These are phyloP conservation scores for Cladosporium sp. DNA, from an alignment of 2,329 filamentous ascomycete species.

Conservation along the genomic window DNA sequence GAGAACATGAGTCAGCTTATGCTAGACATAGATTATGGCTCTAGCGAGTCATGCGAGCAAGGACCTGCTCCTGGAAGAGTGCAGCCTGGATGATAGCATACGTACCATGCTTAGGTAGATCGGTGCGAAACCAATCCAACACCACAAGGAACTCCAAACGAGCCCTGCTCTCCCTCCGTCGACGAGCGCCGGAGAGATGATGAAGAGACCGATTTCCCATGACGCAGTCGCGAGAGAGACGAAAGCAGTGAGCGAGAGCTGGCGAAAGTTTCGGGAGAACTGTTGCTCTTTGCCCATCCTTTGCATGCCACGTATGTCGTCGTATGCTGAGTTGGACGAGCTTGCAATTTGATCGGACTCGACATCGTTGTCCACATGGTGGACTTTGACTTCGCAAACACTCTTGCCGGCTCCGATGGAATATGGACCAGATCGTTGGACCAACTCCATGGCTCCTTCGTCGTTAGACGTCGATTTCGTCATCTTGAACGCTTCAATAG, in stretches of 20 bases:
- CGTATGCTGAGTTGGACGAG: conserved; percentile 12
- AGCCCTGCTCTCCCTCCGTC: conserved; percentile 35
- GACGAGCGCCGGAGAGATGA: conserved; percentile 24
- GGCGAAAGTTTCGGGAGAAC: conserved; percentile 27
- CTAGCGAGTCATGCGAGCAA: neutral
- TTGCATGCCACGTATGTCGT: neutral
- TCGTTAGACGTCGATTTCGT: neutral
- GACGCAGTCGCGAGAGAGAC: conserved; percentile 23
- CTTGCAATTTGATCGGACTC: conserved; percentile 6
- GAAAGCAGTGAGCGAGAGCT: conserved; percentile 26
- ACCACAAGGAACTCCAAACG: conserved; percentile 32
- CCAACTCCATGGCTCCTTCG: neutral
- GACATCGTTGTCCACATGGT: conserved; percentile 11
- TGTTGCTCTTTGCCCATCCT: conserved; percentile 28
- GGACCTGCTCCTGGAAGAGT: neutral
- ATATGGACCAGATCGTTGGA: neutral
- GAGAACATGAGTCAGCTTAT: neutral
- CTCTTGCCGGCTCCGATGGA: neutral
- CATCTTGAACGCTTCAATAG: neutral
- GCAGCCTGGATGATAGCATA: no score
- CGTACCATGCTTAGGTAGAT: conserved; percentile 18
- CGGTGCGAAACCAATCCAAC: conserved; percentile 27
- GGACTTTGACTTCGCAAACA: neutral
- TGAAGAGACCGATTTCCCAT: conserved; percentile 28
- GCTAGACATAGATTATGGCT: neutral